Base-by-base conservation (phyloP, 345 rosid species). In the Iberis pinnata region DNA sequence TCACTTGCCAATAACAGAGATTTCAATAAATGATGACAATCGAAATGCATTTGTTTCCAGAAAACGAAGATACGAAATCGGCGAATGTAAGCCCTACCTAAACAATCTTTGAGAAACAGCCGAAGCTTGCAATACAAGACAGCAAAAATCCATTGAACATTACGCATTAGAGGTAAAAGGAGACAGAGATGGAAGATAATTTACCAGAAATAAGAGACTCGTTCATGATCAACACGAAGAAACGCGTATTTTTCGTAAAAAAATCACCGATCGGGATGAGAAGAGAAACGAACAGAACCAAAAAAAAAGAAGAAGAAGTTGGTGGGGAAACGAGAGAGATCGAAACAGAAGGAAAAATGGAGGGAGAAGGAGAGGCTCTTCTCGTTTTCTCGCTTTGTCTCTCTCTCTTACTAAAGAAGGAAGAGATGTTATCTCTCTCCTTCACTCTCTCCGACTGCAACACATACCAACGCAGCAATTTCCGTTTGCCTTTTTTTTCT, bases 191-290 rank as follows among this genome's bases (percentile, higher is more conserved):
- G 62, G 57, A 38, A 35, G 49, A 6, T 26, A 18, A 8, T 8
- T 35, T 59, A 67, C 71, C 71, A 52, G 71, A 52, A 59, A 51
- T 39, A 18, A 50, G 38, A 67, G 65, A 55, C 4, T 59, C 56
- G 49, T 42, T 43, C 65, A 66, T 59, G 38, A 58, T 66, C 65
- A 29, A 59, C 6, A 20, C 56, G 61, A 45, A 44, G 20, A 57
- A 49, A 65, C 32, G 51, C 29, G 12, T 49, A 4, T 49, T 43
- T 20, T 1, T 25, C 4, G 1, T 18, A 1, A n/a, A 5, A 11
- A 41, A 49, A 35, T 2, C 36, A 51, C 6, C 7, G 38, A 56
- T 42, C 10, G 1, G 13, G 25, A 44, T 44, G 43, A 46, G 37
- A 44, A 43, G 18, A 40, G 14, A 19, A 64, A 31, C 9, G 8